Evolutionary conservation across 495 filamentous ascomycete genomes (phyloP).

Genomic region (Podospora appendiculata): DNA sequence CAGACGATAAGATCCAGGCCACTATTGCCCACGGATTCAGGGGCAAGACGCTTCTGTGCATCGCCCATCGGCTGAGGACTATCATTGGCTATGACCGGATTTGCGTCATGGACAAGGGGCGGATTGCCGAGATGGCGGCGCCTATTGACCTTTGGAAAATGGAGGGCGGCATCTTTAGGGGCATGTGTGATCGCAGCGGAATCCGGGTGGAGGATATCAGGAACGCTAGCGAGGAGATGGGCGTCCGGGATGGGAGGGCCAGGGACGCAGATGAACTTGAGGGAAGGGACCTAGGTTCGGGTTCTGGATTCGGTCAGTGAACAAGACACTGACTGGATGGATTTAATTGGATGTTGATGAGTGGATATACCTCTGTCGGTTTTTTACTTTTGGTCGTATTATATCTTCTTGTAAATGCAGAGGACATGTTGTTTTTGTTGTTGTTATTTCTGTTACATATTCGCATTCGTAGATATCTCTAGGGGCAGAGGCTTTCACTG

Average conservation of each 20-base stretch:
- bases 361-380: no score
- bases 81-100: constrained; percentile 95
- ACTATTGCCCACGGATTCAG: constrained; percentile 83
- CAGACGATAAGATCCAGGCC: constrained; percentile 87
- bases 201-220: constrained; percentile 69
- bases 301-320: no score
- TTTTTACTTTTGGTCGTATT: no score
- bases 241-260: background rate
- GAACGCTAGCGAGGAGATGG: constrained; percentile 18
- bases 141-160: constrained; percentile 58
- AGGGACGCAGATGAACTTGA: background rate
- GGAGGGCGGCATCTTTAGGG: constrained; percentile 66
- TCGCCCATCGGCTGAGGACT: constrained; percentile 87
- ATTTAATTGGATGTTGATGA: no score
- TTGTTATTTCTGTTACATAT: no score
- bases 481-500: no score
- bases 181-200: constrained; percentile 89
- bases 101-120: constrained; percentile 86
- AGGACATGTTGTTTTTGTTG: no score
- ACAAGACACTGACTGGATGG: no score
- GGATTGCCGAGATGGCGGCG: constrained; percentile 77
- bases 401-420: no score
- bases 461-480: no score
- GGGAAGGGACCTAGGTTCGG: background rate
- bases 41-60: constrained; percentile 86